Base-by-base conservation (phyloP, 352 stramenopile genomes). In the Phytopythium oedochilum region DNA sequence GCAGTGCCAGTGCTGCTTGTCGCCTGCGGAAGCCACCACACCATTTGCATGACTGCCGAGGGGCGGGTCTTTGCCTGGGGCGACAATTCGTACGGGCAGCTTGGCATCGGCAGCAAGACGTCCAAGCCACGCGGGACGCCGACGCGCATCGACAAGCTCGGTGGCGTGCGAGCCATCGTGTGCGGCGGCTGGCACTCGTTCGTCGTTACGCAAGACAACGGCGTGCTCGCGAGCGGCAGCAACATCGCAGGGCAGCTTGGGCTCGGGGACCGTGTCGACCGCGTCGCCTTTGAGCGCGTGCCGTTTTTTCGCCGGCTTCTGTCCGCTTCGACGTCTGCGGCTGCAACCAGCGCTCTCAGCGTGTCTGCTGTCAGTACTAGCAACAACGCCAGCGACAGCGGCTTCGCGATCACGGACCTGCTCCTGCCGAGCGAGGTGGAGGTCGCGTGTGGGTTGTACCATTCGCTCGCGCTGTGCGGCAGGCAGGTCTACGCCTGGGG, bases 221-320 rank as follows among this genome's bases (percentile, higher is more conserved):
- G 67, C n/a, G 72, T 88, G 6, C 61, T 85, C n/a, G 74, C 72
- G 17, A 65, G 60, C 20, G 78, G 74, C 22, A 88, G 71, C 53
- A 91, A 89, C 48, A 71, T 89, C 36, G 76, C 70, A 7, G 78
- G 74, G 15, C 81, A 88, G 42, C 72, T 91, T 40, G 75, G 72
- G 2, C 55, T 89, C 23, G 74, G 72, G 1, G 78, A 91, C 52
- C 65, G 68, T 6, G 49, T 66, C 17, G 68, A 81, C 45, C 73
- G 77, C 9, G 32, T 55, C 10, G 61, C 40, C 22, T 90, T 90
- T 22, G 75, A 83, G 47, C 61, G 65, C 8, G 62, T 79, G 3
- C 58, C 67, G 18, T 85, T 84, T 61, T 86, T 90, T 20, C 68
- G 67, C 15, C 74, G 83, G 29, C 34, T 55, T 23, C 22, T 55